phyloP scores from a whole-genome alignment of 164 flowering plant genomes.

The Annona cherimola region DNA sequence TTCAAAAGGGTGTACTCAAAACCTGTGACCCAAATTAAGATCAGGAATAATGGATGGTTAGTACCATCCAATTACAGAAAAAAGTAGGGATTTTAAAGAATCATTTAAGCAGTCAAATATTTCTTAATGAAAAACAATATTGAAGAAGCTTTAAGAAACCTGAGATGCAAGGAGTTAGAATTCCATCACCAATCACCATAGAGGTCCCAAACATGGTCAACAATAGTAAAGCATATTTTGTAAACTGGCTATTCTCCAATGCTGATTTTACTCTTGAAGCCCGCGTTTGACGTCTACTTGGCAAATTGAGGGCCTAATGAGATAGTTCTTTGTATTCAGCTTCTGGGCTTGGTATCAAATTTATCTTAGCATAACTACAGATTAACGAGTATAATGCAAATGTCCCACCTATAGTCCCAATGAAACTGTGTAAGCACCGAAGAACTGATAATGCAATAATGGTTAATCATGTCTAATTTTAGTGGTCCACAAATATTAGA shows the following conservation, averaged over 20 bases:
- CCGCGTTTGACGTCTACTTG: conserved; percentile 11
- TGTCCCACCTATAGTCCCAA: conserved; percentile 19
- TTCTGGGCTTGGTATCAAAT: conserved; percentile 26
- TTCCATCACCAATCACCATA: conserved; percentile 34
- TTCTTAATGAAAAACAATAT: background rate
- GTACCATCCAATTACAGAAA: background rate
- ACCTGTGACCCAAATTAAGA: background rate
- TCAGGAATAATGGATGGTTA: background rate
- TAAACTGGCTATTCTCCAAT: conserved; percentile 15
- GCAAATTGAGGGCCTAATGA: conserved; percentile 16
- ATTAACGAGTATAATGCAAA: conserved; percentile 28
- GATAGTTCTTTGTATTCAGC: conserved; percentile 6
- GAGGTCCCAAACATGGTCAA: conserved; percentile 28
- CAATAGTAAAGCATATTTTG: conserved; percentile 18
- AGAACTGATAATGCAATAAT: too few species aligned
- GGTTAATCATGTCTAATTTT: too few species aligned
- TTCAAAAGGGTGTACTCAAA: background rate
- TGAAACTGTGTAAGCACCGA: background rate
- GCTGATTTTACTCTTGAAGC: conserved; percentile 20
- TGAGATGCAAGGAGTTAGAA: conserved; percentile 31
- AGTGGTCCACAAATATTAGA: too few species aligned
- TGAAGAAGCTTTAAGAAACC: conserved; percentile 6
- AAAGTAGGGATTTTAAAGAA: too few species aligned
- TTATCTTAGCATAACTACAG: conserved; percentile 26
- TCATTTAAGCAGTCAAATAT: background rate